Base-by-base conservation (phyloP, 805 yeast species). In the Lipomyces spencermartinsiae region DNA sequence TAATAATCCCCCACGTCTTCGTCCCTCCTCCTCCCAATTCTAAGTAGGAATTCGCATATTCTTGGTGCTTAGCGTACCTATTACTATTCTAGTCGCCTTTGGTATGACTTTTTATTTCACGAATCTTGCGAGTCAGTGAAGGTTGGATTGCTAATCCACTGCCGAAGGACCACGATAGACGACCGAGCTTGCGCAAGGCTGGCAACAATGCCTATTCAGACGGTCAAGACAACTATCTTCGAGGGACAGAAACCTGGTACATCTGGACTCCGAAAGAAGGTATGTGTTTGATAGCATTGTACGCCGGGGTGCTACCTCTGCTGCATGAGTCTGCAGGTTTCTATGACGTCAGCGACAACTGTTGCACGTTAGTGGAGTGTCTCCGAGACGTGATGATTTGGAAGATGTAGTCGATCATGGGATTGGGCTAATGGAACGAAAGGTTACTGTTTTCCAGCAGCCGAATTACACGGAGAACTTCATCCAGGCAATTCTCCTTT, bases 191-290 rank as follows among this genome's bases (percentile, higher is more conserved):
- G 49, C 22, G 10, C 16, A 43, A 19, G n/a, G 49, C 49, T 22
- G 22, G 49, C 54, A 19, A 43, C 34, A 37, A 71, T 71, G 73
- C 69, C 68, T 10, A 68, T 74, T 49, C 71, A 71, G 55, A 68
- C 72, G 6, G 83, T 91, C 56, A 76, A 84, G 51, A 93, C 98
- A 29, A 87, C 84, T 12, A 88, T 97, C 0, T 94, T 86, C 79
- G 83, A 80, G 56, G 99, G 93, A 81, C 99, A 94, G 79, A 95
- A 93, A 78, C 98, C 99, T 12, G 99, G 99, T 49, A 94, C 99
- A 29, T 94, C 98, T 7, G 99, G 99, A 31, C 86, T 94, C 60
- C 87, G 99, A 76, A 94, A 94, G 84, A 93, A 90, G 81, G 73
- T 70, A 35, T 14, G 69, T 10, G 57, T 31, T 16, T 43, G 49